Conservation (phyloP, 768 basidiomycete species). For the Russula compacta region DNA sequence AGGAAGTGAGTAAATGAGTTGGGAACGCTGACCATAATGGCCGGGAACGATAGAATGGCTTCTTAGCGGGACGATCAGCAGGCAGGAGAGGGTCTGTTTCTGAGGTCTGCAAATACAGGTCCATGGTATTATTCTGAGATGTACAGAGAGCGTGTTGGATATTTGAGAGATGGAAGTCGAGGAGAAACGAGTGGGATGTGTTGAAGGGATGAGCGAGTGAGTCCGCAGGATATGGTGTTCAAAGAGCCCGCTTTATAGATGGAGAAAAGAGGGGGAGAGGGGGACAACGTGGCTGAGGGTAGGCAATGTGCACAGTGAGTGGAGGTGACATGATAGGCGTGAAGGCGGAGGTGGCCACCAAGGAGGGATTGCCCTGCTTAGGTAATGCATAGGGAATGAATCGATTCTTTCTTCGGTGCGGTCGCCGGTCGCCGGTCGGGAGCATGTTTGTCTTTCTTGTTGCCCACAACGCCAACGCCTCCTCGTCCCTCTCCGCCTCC, state of each 20-base stretch:
- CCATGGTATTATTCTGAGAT: slow-evolving; percentile 6
- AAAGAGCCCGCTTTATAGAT: slow-evolving; percentile 4
- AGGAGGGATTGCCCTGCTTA: background rate
- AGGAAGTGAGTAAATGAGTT: background rate
- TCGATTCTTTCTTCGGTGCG: background rate
- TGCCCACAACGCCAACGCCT: background rate
- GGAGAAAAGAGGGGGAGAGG: background rate
- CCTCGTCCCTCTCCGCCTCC: slow-evolving; percentile 17
- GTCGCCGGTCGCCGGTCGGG: background rate
- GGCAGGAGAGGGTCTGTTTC: slow-evolving; percentile 18
- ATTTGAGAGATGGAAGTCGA: background rate
- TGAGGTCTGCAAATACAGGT: background rate
- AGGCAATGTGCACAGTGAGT: background rate
- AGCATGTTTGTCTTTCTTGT: background rate
- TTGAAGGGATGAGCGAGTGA: background rate
- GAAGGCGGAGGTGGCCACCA: background rate
- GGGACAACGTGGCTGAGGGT: slow-evolving; percentile 9
- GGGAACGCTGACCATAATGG: slow-evolving; percentile 36
- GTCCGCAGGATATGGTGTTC: background rate
- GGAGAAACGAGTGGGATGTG: background rate
- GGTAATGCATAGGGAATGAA: background rate
- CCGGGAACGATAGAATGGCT: slow-evolving; percentile 42
- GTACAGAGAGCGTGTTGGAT: background rate
- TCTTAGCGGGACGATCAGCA: slow-evolving; percentile 25
- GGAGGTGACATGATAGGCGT: background rate